A percentile compares a stretch with the other conserved stretches of the same genome.
Conservation (phyloP, 2,329 filamentous ascomycete genomes). For the Rhynchosporium agropyri region DNA sequence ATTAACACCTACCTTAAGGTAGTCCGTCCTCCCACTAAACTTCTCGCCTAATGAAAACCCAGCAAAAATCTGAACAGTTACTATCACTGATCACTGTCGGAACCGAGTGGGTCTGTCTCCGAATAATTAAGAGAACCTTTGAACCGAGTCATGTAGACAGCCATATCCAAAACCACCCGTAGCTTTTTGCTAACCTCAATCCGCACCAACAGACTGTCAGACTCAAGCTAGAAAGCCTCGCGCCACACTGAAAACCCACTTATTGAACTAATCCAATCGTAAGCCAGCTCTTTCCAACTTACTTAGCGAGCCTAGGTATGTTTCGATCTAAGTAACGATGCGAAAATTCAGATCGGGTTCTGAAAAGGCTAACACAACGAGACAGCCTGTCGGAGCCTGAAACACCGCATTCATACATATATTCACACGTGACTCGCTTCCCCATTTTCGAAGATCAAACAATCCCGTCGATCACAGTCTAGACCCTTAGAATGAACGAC, state of each 20-base stretch:
- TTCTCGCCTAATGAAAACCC: slow-evolving; percentile 7
- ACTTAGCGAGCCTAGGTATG: no score
- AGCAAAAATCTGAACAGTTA: not conserved
- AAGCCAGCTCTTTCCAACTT: not conserved
- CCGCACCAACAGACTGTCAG: not conserved
- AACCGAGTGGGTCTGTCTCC: not conserved
- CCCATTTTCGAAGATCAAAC: slow-evolving; percentile 14
- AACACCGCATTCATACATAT: not conserved
- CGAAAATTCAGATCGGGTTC: not conserved
- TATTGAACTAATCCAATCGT: not conserved
- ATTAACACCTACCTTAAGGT: not conserved
- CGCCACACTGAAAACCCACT: not conserved
- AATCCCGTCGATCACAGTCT: not conserved
- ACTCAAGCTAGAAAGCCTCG: not conserved
- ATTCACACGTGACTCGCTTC: slow-evolving; percentile 29
- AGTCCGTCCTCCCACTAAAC: slow-evolving; percentile 8
- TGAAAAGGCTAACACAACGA: not conserved
- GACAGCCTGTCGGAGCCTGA: slow-evolving; percentile 4
- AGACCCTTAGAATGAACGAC: not conserved
- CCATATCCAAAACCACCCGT: no score
- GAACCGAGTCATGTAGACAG: no score
- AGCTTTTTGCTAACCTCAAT: not conserved
- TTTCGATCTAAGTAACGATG: not conserved
- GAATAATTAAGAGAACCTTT: no score
- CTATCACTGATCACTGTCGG: not conserved